phyloP scores from a whole-genome alignment of 208 protist species.

The Leishmania guyanensis region DNA sequence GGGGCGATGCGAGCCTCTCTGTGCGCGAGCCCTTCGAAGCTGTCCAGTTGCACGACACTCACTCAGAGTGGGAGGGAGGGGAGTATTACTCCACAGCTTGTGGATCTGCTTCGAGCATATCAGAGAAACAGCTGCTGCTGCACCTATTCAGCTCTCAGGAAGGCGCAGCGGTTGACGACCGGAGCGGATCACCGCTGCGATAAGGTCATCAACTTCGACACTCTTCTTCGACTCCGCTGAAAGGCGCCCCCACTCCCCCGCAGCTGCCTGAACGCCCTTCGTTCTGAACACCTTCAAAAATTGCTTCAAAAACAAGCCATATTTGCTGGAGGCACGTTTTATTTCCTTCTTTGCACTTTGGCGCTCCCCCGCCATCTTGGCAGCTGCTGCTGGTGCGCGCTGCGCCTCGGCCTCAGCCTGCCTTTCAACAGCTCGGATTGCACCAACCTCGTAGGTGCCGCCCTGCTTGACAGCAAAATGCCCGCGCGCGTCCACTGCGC shows the following conservation, averaged over 20 bases:
- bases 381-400: not conserved
- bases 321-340: slow-evolving; percentile 15
- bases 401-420: not conserved
- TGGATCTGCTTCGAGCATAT: not conserved
- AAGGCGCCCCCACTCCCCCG: slow-evolving; percentile 37
- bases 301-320: slow-evolving; percentile 35
- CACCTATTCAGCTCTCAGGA: not conserved
- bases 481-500: slow-evolving; percentile 52
- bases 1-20: not conserved
- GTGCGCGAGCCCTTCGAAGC: not conserved
- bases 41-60: not conserved
- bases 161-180: slow-evolving; percentile 10
- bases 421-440: not conserved
- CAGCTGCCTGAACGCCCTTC: slow-evolving; percentile 41
- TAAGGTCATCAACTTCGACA: slow-evolving; percentile 17
- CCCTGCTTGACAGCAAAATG: slow-evolving; percentile 49
- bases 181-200: slow-evolving; percentile 22
- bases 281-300: slow-evolving; percentile 44
- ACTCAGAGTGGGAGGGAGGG: not conserved
- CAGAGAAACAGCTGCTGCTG: not conserved
- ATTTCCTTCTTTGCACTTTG: not conserved
- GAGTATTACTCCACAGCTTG: not conserved
- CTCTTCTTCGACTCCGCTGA: slow-evolving; percentile 13
- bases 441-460: slow-evolving; percentile 35
- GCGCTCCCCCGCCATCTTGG: not conserved